Evolutionary conservation across 805 yeast species (phyloP), one percentile per base, ranked within the genome.

Genomic region (Yarrowia sp.): DNA sequence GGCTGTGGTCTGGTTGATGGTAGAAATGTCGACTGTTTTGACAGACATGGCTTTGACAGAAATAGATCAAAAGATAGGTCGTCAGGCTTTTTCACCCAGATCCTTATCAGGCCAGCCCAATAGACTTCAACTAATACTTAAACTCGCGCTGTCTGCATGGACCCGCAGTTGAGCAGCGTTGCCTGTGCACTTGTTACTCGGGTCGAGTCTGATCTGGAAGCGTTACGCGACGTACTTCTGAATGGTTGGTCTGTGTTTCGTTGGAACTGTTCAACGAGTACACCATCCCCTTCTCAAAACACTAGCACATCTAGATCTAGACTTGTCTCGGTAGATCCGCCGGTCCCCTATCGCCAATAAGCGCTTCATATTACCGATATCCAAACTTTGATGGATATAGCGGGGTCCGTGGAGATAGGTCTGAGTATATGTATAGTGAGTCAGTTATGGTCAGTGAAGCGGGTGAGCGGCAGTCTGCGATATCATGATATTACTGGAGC

Each of bases 1-100:
- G 0, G 84, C 87, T 0, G 86, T 78, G 6, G 67, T 62, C 22
- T 72, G 70, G 62, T 77, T 70, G 18, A 74, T 65, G 7, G 70
- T 65, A n/a, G 84, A 74, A 25, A 87, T 78, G 67, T 87, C 90
- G 29, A 87, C 58, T 10, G 58, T 51, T 12, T 22, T 70, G 8
- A 72, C 66, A 9, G 73, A 35, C 58, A 51, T 51, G 64, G 29
- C n/a, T 19, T n/a, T n/a, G n/a, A n/a, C n/a, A n/a, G n/a, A n/a
- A 27, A 4, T 27, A 12, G 10, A 27, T 27, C 12, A 27, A 27
- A 9, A 12, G 9, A 12, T 29, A 25, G 18, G 18, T 19, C 1
- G 24, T 12, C 29, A 27, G 29, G 29, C 29, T 27, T 27, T 27
- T 9, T 25, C 29, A 12, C 29, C 35, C 51, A 10, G 35, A 29